phyloP scores from a whole-genome alignment of 495 filamentous ascomycete species.

The Aspergillus homomorphus region DNA sequence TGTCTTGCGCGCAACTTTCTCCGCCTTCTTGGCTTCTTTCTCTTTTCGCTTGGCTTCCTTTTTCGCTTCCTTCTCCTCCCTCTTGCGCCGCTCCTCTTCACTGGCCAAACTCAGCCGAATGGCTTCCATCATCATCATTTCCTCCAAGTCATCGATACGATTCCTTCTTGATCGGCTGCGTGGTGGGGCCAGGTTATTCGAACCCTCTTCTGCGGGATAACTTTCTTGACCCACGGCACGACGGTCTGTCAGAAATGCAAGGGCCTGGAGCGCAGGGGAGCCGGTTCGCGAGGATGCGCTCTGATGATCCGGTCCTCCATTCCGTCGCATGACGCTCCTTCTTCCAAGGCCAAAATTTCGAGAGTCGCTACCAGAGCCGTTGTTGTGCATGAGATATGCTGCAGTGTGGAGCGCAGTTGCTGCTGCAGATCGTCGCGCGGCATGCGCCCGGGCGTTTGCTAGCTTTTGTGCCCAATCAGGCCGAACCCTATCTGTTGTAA shows the following conservation, averaged over 20 bases:
- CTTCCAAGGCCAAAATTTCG: conserved; percentile 47
- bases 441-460: conserved; percentile 76
- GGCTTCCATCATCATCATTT: conserved; percentile 98
- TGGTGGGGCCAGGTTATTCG: conserved; percentile 44
- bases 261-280: conserved; percentile 48
- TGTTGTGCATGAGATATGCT: conserved; percentile 81
- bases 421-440: conserved; percentile 81
- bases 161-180: conserved; percentile 59
- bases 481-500: conserved; percentile 86
- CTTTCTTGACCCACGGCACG: conserved; percentile 33
- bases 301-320: conserved; percentile 29
- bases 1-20: conserved; percentile 61
- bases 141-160: conserved; percentile 84
- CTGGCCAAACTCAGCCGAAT: conserved; percentile 83
- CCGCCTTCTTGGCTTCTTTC: conserved; percentile 77
- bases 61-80: conserved; percentile 72
- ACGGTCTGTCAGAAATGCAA: conserved; percentile 51
- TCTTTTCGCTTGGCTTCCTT: conserved; percentile 82
- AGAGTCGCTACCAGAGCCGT: conserved; percentile 47
- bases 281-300: conserved; percentile 34
- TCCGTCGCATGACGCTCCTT: conserved; percentile 43
- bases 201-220: conserved; percentile 42
- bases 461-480: conserved; percentile 95
- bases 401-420: conserved; percentile 94
- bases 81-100: conserved; percentile 82